A percentile compares a stretch with the other conserved stretches of the same genome.
Conservation (phyloP, 2,329 filamentous ascomycete genomes). For the Sporothrix dimorphospora region DNA sequence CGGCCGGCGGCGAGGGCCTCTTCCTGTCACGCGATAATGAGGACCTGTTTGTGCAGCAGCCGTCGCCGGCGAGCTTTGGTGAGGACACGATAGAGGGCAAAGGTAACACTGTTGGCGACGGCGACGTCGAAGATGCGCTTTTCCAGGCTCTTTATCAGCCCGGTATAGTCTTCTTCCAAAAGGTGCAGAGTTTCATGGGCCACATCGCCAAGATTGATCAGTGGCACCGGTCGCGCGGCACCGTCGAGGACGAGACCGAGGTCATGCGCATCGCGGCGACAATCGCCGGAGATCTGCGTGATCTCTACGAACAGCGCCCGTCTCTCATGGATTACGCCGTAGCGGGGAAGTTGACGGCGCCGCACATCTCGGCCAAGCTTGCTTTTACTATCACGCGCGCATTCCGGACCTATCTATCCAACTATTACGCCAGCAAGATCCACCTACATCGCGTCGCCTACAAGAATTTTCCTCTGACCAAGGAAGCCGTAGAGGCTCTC, state of each 20-base stretch:
- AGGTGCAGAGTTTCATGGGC: constrained; percentile 61
- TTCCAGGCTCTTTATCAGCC: constrained; percentile 59
- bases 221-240: constrained; percentile 59
- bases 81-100: constrained; percentile 35
- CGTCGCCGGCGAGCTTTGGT: constrained; percentile 46
- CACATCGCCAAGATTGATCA: constrained; percentile 59
- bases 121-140: constrained; percentile 53
- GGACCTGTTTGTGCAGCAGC: constrained; percentile 46
- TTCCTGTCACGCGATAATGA: constrained; percentile 56
- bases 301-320: constrained; percentile 54
- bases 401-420: constrained; percentile 60
- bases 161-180: constrained; percentile 60
- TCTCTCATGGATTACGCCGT: constrained; percentile 60
- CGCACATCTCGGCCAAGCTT: constrained; percentile 53
- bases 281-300: constrained; percentile 55
- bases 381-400: constrained; percentile 55
- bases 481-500: constrained; percentile 53
- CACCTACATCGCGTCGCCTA: constrained; percentile 62
- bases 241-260: constrained; percentile 61
- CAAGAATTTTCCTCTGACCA: constrained; percentile 55
- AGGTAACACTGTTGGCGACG: constrained; percentile 32
- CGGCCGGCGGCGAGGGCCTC: constrained; percentile 58
- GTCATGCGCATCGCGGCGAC: constrained; percentile 57
- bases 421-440: constrained; percentile 59
- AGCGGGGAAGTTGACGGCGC: constrained; percentile 52